A percentile compares a stretch with the other conserved stretches of the same genome.
Conservation (phyloP, 1,284 basidiomycete genomes). For the Rhodotorula mucilaginosa region DNA sequence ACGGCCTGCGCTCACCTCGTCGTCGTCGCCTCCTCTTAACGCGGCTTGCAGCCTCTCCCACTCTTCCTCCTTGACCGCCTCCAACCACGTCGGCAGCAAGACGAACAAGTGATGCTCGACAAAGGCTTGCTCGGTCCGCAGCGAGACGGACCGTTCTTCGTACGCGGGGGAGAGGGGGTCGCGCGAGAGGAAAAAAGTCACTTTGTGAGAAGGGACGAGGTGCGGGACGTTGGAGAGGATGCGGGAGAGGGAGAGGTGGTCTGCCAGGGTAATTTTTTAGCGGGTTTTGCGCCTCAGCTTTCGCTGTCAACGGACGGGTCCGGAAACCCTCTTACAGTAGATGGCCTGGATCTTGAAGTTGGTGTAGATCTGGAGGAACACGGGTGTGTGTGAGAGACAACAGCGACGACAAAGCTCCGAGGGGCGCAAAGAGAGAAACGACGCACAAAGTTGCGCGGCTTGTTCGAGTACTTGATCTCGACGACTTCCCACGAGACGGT, state of each 20-base stretch:
- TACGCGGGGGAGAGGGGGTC: conserved; percentile 17
- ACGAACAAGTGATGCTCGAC: conserved; percentile 32
- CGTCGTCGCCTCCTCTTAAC: neutral
- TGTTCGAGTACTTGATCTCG: conserved; percentile 27
- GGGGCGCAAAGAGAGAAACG: no score
- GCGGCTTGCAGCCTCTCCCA: conserved; percentile 10
- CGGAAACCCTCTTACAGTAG: conserved; percentile 7
- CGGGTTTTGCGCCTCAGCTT: no score
- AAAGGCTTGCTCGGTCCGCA: conserved; percentile 21
- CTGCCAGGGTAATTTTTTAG: neutral
- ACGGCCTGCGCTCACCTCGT: neutral
- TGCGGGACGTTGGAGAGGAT: conserved; percentile 13
- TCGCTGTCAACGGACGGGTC: no score
- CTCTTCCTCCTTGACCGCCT: conserved; percentile 11
- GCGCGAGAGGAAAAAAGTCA: conserved; percentile 26
- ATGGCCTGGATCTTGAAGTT: conserved; percentile 30
- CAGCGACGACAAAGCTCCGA: no score
- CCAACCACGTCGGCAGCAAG: conserved; percentile 24
- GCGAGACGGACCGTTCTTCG: conserved; percentile 10
- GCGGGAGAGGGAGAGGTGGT: conserved; percentile 24
- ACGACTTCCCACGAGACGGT: conserved; percentile 23
- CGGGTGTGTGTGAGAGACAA: no score
- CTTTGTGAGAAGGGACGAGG: conserved; percentile 25
- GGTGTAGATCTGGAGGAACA: conserved; percentile 24
- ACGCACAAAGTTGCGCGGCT: conserved; percentile 10